phyloP scores from a whole-genome alignment of 257 asterid species.

The Knoxia roxburghii region DNA sequence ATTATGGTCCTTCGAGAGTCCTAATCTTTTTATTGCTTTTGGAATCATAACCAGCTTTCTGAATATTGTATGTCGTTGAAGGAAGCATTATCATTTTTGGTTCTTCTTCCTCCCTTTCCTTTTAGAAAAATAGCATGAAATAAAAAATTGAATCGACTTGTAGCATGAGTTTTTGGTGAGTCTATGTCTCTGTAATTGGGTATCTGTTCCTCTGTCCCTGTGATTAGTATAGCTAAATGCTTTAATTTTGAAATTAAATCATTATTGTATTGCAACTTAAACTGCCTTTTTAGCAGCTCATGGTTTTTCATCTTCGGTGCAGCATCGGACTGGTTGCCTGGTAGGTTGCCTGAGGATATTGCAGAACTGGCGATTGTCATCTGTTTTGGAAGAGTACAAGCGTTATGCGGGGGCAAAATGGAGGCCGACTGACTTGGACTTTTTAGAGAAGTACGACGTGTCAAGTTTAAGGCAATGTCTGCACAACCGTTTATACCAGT shows the following conservation, averaged over 20 bases:
- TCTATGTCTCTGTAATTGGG: background rate
- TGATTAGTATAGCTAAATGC: background rate
- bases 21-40: no score
- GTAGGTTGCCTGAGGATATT: constrained; percentile 46
- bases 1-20: no score
- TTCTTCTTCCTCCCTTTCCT: background rate
- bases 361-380: constrained; percentile 44
- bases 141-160: background rate
- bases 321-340: constrained; percentile 50
- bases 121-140: background rate
- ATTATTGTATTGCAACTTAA: no score
- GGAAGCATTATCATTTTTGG: background rate
- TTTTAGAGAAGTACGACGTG: constrained; percentile 34
- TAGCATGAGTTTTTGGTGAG: background rate
- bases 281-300: constrained; percentile 6
- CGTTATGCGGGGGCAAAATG: constrained; percentile 35
- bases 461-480: constrained; percentile 34
- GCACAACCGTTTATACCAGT: constrained; percentile 39
- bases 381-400: constrained; percentile 43
- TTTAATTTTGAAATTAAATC: no score
- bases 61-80: background rate
- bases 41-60: background rate
- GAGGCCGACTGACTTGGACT: constrained; percentile 33
- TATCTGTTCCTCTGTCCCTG: background rate
- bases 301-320: constrained; percentile 5